A percentile compares a stretch with the other conserved stretches of the same genome.
These are phyloP conservation scores for Speleostelium caveatum DNA, from an alignment of 78 protist species.

Conservation along the genomic window DNA sequence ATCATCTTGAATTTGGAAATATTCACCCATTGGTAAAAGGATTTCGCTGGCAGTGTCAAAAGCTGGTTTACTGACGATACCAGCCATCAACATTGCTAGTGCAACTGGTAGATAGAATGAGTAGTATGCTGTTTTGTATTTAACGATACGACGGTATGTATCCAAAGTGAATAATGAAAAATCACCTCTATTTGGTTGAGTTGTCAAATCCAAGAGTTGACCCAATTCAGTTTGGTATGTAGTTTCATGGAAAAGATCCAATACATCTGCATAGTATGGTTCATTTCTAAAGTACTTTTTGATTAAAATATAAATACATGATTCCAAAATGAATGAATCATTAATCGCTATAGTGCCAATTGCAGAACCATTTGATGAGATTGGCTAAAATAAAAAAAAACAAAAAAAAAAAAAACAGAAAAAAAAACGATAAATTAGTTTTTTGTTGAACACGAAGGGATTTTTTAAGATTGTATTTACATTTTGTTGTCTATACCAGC, in stretches of 20 bases:
- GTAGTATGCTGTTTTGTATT: slow-evolving; percentile 98
- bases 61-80: slow-evolving; percentile 58
- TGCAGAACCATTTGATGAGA: slow-evolving; percentile 15
- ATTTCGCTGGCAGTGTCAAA: slow-evolving; percentile 85
- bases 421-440: not conserved
- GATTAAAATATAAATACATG: slow-evolving; percentile 86
- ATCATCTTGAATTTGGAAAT: slow-evolving; percentile 98
- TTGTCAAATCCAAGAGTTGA: slow-evolving; percentile 95
- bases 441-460: too few species aligned
- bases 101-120: slow-evolving; percentile 98
- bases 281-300: slow-evolving; percentile 87
- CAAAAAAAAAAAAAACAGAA: not conserved
- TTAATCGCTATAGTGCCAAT: slow-evolving; percentile 95
- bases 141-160: slow-evolving; percentile 92
- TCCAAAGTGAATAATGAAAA: slow-evolving; percentile 76
- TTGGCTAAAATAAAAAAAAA: slow-evolving; percentile 1
- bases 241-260: slow-evolving; percentile 92
- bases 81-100: slow-evolving; percentile 89
- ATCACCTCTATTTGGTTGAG: slow-evolving; percentile 87
- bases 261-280: slow-evolving; percentile 79
- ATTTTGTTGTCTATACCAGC: slow-evolving; percentile 91
- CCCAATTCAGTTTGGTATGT: slow-evolving; percentile 96
- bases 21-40: slow-evolving; percentile 93
- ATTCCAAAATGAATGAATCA: slow-evolving; percentile 94
- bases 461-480: not conserved